Base-by-base conservation (phyloP, 2,329 filamentous ascomycete genomes). In the Cladosporium velox region DNA sequence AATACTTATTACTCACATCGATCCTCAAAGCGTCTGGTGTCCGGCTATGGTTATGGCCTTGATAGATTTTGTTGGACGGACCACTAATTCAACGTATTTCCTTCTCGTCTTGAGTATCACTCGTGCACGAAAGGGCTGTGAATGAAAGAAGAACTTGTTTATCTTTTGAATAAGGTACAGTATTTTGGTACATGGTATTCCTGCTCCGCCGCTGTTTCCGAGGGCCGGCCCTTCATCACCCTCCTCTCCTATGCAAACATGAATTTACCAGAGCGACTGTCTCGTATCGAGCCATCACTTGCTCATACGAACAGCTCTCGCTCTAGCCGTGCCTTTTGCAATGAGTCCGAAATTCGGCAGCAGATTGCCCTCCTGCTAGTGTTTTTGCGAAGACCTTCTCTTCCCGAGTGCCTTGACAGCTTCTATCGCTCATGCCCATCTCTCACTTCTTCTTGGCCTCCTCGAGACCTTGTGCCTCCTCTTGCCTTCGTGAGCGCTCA, bases 401-500 rank as follows among this genome's bases (percentile, higher is more conserved):
- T 8, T 21, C 4, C 21, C 41, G n/a, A 2, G 41, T 24, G 41
- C n/a, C 41, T 47, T 47, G 8, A 21, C n/a, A 21, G 1, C 0
- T 21, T 21, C 41, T 15, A 18, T 52, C 49, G 49, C 21, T 52
- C 41, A 21, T 11, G 24, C 24, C 24, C 49, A n/a, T 14, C 15
- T 7, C 52, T 55, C 52, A 55, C 18, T 55, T 55, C 3, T 55
- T 10, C 51, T 54, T 54, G 2, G 51, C 51, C 52, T 55, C 28
- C 28, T 34, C 52, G 15, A n/a, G 18, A 6, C 52, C 52, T 12
- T 55, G 52, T 3, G 52, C 52, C 18, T 47, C 64, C 30, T 59
- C 60, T n/a, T 44, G 61, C 28, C 51, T 52, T 62, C 60, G 38
- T 28, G 28, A 55, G 11, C 58, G 44, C n/a, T 66, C 59, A 12